Evolutionary conservation across 805 yeast species (phyloP).

Genomic region (Metschnikowia kunwiensis): DNA sequence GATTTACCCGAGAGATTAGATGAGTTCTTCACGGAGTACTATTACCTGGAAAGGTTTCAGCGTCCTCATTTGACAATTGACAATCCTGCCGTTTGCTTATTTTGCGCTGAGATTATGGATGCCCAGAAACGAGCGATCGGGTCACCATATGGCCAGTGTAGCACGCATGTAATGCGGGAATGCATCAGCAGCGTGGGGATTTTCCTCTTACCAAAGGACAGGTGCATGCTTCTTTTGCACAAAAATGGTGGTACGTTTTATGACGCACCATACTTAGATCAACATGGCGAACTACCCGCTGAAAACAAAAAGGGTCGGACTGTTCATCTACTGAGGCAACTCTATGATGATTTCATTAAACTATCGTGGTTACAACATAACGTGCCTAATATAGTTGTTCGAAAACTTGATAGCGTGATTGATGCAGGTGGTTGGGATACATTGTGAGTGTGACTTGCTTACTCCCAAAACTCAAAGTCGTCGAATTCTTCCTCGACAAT

Average conservation of each 20-base stretch:
- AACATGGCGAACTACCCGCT: conserved; percentile 81
- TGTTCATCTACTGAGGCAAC: conserved; percentile 54
- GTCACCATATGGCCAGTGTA: conserved; percentile 70
- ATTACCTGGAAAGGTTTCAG: conserved; percentile 43
- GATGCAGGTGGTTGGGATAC: conserved; percentile 98
- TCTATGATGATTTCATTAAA: conserved; percentile 65
- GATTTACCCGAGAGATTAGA: conserved; percentile 67
- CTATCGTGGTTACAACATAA: conserved; percentile 78
- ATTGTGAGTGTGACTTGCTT: neutral
- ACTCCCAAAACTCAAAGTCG: conserved; percentile 10
- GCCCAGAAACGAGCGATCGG: conserved; percentile 62
- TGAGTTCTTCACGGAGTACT: conserved; percentile 59
- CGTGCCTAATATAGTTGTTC: conserved; percentile 69
- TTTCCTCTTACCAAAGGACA: conserved; percentile 67
- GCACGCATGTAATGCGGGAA: conserved; percentile 60
- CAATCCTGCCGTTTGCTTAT: conserved; percentile 85
- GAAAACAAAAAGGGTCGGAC: conserved; percentile 72
- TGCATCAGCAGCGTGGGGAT: conserved; percentile 69
- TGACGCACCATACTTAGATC: conserved; percentile 79
- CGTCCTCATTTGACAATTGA: conserved; percentile 39
- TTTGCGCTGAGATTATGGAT: conserved; percentile 69
- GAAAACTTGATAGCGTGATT: conserved; percentile 71
- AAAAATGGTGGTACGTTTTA: conserved; percentile 80
- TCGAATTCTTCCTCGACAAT: conserved; percentile 14
- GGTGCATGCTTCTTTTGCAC: conserved; percentile 60